Evolutionary conservation across 2,329 filamentous ascomycete genomes (phyloP).

Genomic region (Colletotrichum paranaense): DNA sequence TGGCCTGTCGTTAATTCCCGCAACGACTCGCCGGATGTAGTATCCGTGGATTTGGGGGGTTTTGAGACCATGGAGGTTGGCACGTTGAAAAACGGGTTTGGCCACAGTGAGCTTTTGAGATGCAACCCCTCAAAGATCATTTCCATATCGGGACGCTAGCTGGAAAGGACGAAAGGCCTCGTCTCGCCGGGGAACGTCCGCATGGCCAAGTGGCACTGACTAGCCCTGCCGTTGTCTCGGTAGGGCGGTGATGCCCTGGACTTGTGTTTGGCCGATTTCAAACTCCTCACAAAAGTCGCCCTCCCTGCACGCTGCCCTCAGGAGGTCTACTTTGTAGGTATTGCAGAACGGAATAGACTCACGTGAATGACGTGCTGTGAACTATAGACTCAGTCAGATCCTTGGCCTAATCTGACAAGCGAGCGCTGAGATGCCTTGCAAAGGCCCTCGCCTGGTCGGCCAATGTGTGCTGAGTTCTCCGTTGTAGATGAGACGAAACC

Average conservation of each 20-base stretch:
- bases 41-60: background rate
- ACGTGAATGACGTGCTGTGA: background rate
- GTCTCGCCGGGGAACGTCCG: conserved; percentile 12
- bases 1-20: background rate
- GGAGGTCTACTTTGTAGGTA: background rate
- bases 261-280: background rate
- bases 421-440: background rate
- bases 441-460: background rate
- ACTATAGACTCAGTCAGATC: background rate
- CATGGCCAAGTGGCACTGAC: background rate
- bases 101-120: conserved; percentile 10
- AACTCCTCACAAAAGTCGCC: background rate
- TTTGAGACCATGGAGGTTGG: background rate
- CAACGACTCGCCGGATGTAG: background rate
- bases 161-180: conserved; percentile 4
- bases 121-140: conserved; percentile 18
- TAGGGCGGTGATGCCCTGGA: conserved; percentile 1
- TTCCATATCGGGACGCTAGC: conserved; percentile 10
- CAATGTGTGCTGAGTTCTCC: conserved; percentile 23
- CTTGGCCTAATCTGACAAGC: background rate
- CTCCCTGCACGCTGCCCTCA: background rate
- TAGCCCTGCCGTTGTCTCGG: conserved; percentile 21
- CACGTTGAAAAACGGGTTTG: conserved; percentile 1
- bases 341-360: background rate
- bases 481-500: conserved; percentile 17